Evolutionary conservation across 331 rosid genomes (phyloP), one percentile per base, ranked within the genome.

Genomic region (Saraca asoca): DNA sequence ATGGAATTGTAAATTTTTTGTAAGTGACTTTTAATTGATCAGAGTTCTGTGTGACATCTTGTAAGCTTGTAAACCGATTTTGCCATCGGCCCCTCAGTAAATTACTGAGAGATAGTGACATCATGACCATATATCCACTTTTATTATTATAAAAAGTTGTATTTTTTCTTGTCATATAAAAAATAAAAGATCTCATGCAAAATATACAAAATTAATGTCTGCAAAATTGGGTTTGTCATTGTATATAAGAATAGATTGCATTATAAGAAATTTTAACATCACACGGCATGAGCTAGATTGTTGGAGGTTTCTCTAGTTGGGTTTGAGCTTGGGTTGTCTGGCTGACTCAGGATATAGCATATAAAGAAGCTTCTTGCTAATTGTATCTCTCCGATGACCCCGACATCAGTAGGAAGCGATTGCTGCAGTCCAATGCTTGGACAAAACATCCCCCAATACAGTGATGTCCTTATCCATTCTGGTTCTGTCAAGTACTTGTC

Each of bases 301-400:
- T 15, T 33, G 51, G 5, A 24, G 3, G 11, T 6, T 15, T 24
- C 8, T 44, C 35, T 69, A 70, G 42, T 53, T 74, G 68, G 71
- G 64, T 49, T 69, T 64, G 68, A 74, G 58, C 18, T 63, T 48
- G 59, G 81, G 81, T 51, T 57, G 52, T 41, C 41, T 71, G 49
- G 73, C 20, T 2, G 78, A 75, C 16, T 70, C 48, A 0, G 86
- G 83, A 56, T 82, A 70, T 15, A 78, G 5, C 41, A 63, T 5
- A 46, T 85, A 57, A 50, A 75, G 62, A 44, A 82, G 69, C 78
- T 73, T 85, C 82, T 82, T 82, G 68, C 82, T 75, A 8, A 70
- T 44, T 52, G 85, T 52, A 12, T 81, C 39, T 71, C 48, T 74
- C 83, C 0, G 80, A 66, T 44, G 76, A 62, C 29, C 71, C 62